Percentiles rank a stretch among this genome's conserved stretches.
These are phyloP conservation scores for Eucalyptus regnans DNA, from an alignment of 345 rosid species.

Conservation along the genomic window DNA sequence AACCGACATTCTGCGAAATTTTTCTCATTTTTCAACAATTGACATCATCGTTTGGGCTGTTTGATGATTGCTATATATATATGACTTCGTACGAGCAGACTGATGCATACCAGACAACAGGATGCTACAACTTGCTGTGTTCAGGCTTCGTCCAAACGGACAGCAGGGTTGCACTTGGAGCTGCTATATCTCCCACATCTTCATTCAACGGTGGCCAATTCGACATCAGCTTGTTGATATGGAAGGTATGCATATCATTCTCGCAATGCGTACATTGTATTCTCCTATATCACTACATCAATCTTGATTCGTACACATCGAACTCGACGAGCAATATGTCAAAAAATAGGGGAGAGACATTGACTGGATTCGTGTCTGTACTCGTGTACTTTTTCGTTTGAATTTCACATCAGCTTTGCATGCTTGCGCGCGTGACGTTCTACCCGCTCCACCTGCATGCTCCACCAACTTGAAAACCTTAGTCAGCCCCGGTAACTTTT, in stretches of 20 bases:
- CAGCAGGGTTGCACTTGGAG: slow-evolving; percentile 76
- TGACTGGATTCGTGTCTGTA: neutral
- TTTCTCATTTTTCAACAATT: neutral
- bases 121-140: slow-evolving; percentile 92
- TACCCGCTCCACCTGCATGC: neutral
- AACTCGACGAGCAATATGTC: neutral
- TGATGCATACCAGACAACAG: slow-evolving; percentile 92
- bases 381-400: neutral
- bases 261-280: neutral
- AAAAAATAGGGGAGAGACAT: neutral
- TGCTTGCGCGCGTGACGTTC: neutral
- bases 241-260: slow-evolving; percentile 57
- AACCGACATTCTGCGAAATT: neutral
- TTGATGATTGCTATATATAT: neutral
- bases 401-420: neutral
- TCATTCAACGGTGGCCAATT: slow-evolving; percentile 80
- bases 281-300: neutral
- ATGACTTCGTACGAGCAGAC: slow-evolving; percentile 24
- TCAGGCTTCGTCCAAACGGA: slow-evolving; percentile 96
- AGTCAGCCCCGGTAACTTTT: neutral
- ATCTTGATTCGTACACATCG: neutral
- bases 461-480: neutral
- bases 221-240: slow-evolving; percentile 80
- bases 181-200: slow-evolving; percentile 96
- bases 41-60: neutral